Conservation (phyloP, 176 grass and related monocot species). For the Avena sativa region DNA sequence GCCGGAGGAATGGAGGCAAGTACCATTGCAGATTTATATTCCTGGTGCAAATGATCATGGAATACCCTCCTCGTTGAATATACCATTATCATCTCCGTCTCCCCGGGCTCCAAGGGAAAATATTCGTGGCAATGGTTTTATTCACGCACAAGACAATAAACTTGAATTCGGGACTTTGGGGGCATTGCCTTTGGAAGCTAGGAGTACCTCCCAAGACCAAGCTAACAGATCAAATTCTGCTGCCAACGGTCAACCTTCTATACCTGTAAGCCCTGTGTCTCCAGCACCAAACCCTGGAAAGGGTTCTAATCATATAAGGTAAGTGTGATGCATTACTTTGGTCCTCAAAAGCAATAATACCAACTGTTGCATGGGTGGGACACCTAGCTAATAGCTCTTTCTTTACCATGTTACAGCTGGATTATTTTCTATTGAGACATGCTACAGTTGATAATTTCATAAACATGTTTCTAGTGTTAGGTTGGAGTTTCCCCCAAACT, state of each 20-base stretch:
- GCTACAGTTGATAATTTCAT: neutral
- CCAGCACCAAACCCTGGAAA: constrained; percentile 34
- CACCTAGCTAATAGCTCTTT: neutral
- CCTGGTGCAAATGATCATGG: constrained; percentile 48
- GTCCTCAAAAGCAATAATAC: neutral
- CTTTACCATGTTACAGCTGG: constrained; percentile 9
- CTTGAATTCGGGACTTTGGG: constrained; percentile 60
- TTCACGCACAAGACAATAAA: constrained; percentile 48
- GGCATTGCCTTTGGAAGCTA: constrained; percentile 42
- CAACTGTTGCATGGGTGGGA: constrained; percentile 3
- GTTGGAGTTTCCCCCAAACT: neutral
- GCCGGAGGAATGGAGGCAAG: constrained; percentile 50
- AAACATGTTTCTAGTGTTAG: constrained; percentile 8
- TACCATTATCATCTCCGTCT: constrained; percentile 38
- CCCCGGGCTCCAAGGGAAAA: constrained; percentile 37
- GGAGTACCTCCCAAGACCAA: constrained; percentile 34
- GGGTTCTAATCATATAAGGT: constrained; percentile 49
- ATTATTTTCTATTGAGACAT: neutral
- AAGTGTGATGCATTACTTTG: constrained; percentile 30
- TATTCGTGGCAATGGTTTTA: constrained; percentile 54
- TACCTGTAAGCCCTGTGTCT: constrained; percentile 35
- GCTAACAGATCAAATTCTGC: constrained; percentile 46
- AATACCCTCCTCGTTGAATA: constrained; percentile 41
- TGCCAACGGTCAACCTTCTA: constrained; percentile 36
- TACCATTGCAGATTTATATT: constrained; percentile 44